Percentiles rank a stretch among this genome's conserved stretches.
phyloP scores from a whole-genome alignment of 352 stramenopile species.

The Phytophthora gonapodyides region DNA sequence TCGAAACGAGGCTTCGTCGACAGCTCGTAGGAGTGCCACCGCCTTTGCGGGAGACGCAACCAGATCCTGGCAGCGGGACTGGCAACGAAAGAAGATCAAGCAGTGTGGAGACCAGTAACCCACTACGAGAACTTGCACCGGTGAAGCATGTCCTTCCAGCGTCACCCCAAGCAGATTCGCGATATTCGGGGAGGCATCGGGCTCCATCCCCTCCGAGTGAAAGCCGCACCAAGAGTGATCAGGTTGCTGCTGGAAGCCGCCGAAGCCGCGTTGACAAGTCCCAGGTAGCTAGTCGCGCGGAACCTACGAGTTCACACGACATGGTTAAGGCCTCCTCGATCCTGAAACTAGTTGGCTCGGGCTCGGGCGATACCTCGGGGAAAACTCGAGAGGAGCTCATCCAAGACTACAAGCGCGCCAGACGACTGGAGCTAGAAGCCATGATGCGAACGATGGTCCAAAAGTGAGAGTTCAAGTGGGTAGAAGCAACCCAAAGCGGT shows the following conservation, averaged over 20 bases:
- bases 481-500: background rate
- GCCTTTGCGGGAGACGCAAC: conserved; percentile 36
- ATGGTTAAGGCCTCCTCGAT: conserved; percentile 49
- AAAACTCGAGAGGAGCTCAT: conserved; percentile 63
- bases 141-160: conserved; percentile 14
- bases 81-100: conserved; percentile 6
- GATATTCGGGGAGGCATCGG: conserved; percentile 1
- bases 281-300: conserved; percentile 5
- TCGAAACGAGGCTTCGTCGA: conserved; percentile 53
- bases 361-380: conserved; percentile 32
- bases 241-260: conserved; percentile 13
- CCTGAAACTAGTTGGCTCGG: conserved; percentile 56
- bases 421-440: conserved; percentile 63
- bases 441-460: conserved; percentile 74
- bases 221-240: conserved; percentile 9
- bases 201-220: conserved; percentile 20
- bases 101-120: background rate
- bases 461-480: conserved; percentile 30
- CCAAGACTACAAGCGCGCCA: conserved; percentile 66
- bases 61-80: background rate
- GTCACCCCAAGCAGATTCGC: conserved; percentile 3
- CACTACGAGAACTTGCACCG: conserved; percentile 2
- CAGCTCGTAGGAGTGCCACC: conserved; percentile 49
- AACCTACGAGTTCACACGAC: conserved; percentile 4
- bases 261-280: conserved; percentile 16